Base-by-base conservation (phyloP, 805 yeast species). In the Grigorovia transvaalensis region DNA sequence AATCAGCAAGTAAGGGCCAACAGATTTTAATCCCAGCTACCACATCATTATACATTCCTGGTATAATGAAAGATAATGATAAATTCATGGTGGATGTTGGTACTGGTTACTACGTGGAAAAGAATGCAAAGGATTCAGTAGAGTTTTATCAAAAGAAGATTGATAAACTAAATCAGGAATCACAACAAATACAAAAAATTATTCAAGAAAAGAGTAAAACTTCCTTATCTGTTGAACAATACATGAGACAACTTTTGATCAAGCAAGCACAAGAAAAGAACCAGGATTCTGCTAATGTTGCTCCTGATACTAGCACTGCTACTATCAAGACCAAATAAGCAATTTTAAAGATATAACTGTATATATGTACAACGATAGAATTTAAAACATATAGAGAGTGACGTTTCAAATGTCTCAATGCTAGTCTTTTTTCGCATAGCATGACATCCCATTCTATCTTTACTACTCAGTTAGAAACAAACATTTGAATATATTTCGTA, bases 61-160 rank as follows among this genome's bases (percentile, higher is more conserved):
- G 98, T 1, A 78, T 73, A 50, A 76, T 87, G 49, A 73, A 75
- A 45, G 80, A 84, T 53, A 76, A 76, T 49, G 77, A 82, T 54
- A 81, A 77, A 53, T 93, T 84, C 60, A 73, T 93, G 65, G 96
- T 93, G 9, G 99, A 93, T 64, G 83, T 93, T 27, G 99, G 99
- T 40, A 93, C 99, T 0, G 98, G 98, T 2, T 93, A 93, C 65
- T 93, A 78, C 64, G 90, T 89, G 17, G 96, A 88, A 64, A 93
- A 93, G 68, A 68, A 68, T 48, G 78, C 80, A 0, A 71, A 71
- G 8, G 88, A 85, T 47, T 84, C 96, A 1, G 72, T 79, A 55
- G 68, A 66, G 51, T 91, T 88, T 61, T 91, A 88, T 66, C 78
- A 82, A 53, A 75, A 73, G 52, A 88, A 93, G 67, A 79, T 89